These are phyloP conservation scores for Penicillium bialowiezense DNA, from an alignment of 495 filamentous ascomycete genomes.

Conservation along the genomic window DNA sequence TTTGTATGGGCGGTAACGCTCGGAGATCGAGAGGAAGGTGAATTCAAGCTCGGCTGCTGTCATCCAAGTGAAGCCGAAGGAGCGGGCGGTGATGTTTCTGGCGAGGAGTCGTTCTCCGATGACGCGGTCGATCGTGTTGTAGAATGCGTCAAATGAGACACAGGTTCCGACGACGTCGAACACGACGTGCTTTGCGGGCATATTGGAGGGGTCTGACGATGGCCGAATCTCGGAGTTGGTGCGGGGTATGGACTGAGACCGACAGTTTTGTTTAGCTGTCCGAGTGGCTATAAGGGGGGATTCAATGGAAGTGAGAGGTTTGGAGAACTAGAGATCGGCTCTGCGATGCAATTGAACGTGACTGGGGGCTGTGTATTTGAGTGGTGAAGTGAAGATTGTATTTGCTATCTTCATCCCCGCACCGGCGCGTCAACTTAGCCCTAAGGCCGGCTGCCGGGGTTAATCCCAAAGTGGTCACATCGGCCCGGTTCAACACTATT, in stretches of 20 bases:
- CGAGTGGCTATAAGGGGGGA: no score
- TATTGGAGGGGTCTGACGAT: background rate
- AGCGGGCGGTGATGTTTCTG: conserved; percentile 28
- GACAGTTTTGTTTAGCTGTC: no score
- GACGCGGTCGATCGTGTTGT: conserved; percentile 22
- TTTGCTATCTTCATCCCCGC: background rate
- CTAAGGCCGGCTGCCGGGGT: background rate
- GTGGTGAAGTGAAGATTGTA: background rate
- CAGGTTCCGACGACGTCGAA: conserved; percentile 47
- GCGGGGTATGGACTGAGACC: background rate
- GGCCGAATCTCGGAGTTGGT: background rate
- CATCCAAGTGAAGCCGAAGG: conserved; percentile 44
- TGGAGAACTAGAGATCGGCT: no score
- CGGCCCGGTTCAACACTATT: background rate
- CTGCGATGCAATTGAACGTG: no score
- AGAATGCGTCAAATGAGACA: conserved; percentile 38
- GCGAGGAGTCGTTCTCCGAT: conserved; percentile 28
- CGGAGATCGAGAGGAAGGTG: conserved; percentile 40
- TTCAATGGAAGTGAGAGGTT: no score
- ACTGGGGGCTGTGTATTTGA: no score
- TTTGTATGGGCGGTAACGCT: conserved; percentile 32
- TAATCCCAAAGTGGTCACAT: background rate
- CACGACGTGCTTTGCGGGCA: conserved; percentile 32
- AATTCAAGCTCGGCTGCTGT: conserved; percentile 40
- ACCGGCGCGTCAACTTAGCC: background rate